Base-by-base conservation (phyloP, 441 rosid species). In the Pelargonium australe region DNA sequence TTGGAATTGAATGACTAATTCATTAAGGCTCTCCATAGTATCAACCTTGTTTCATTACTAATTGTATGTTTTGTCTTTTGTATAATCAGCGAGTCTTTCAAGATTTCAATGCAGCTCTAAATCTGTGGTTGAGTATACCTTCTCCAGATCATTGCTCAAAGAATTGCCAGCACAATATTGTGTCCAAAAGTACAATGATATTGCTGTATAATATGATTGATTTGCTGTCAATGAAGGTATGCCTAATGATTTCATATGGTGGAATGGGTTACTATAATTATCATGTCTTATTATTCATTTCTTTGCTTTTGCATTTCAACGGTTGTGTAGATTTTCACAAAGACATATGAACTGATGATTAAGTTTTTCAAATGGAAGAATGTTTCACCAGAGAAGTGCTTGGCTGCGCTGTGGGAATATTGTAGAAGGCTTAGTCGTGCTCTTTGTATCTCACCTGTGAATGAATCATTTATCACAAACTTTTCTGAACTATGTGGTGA, bases 341-440 rank as follows among this genome's bases (percentile, higher is more conserved):
- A 65, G 72, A 75, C 61, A 70, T 89, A 82, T 71, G 80, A 79
- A 81, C 82, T 92, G 76, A 78, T 95, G 60, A 68, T 85, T 66
- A 82, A 83, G 73, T 65, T 86, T 64, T 86, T 80, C 74, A 73
- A 82, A 71, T 78, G 72, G 72, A 89, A 84, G 80, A 79, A 81
- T 66, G 67, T 87, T 70, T 80, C 83, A 66, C 19, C 77, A 57
- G 90, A 79, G 80, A 88, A 72, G 79, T 86, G 84, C 73, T 51
- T 92, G 74, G 73, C 87, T 72, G 75, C 78, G 72, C 74, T 92
- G 64, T 92, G 98, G 99, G 92, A 83, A 75, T 76, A n/a, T n/a
- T n/a, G 83, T 73, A 86, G 97, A 82, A 89, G 97, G 81, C 86
- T 90, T 43, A 85, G 86, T 76, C 98, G 92, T 79, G 87, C 90